Base-by-base conservation (phyloP, 1,139 yeast genomes). In the Saccharomyces hybrid region DNA sequence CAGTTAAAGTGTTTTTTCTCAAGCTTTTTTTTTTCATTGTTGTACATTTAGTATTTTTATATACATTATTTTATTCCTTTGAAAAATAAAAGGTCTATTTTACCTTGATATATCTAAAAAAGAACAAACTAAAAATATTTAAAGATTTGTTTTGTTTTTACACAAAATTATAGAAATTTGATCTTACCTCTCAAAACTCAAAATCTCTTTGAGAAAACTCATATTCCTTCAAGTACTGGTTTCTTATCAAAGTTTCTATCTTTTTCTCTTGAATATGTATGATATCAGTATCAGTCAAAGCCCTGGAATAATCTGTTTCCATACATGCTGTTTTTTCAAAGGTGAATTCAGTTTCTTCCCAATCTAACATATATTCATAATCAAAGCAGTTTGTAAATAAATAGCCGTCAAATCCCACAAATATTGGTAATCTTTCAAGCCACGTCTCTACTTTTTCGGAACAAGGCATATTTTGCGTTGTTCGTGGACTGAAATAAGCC, bases 391-490 rank as follows among this genome's bases (percentile, higher is more conserved):
- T 55, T 4, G 60, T 58, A 20, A 54, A 54, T 60, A 64, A 56
- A 2, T 50, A 26, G 5, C 57, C 63, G 5, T 57, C 61, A 1
- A 55, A 54, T 1, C 56, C 53, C 49, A 58, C 60, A 51, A 54
- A 70, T 28, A 76, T 68, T 0, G 90, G 90, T 2, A 84, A 75
- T 23, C 74, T 72, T 4, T 72, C 69, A 38, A 86, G 76, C 95
- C 93, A 86, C 5, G 68, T 71, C 47, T 73, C 73, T 0, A 86
- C 86, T 63, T 85, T 85, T 61, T 85, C 91, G 49, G 69, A 72
- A 53, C 75, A 78, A 0, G 80, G 75, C 88, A 85, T 84, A 64
- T 79, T 82, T 9, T 76, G 70, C 1, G 81, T 80, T 32, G 70
- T 70, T 60, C 87, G 73, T 4, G 91, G 89, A 57, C 83, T 76